Evolutionary conservation across 768 basidiomycete genomes (phyloP).

Genomic region (Russula foetens): DNA sequence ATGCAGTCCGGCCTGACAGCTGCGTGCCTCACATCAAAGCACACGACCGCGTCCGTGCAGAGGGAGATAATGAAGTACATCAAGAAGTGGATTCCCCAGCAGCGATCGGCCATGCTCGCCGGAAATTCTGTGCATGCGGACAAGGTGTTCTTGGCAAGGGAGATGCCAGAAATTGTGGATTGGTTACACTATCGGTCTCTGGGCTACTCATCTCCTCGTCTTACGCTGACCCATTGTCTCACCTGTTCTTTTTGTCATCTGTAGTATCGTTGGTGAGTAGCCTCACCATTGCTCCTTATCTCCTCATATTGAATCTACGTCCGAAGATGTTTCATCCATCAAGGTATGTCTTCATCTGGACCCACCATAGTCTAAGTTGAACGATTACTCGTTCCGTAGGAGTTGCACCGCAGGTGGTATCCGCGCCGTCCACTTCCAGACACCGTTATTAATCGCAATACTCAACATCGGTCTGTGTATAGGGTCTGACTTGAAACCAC

Average conservation of each 20-base stretch:
- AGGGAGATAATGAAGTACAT: conserved; percentile 65
- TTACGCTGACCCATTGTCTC: conserved; percentile 8
- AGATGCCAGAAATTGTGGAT: conserved; percentile 76
- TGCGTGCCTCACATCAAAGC: conserved; percentile 66
- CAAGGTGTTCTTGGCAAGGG: conserved; percentile 55
- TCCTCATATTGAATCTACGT: background rate
- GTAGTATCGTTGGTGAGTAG: conserved; percentile 61
- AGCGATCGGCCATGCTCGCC: conserved; percentile 60
- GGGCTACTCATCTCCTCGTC: background rate
- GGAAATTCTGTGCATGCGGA: conserved; percentile 87
- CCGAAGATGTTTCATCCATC: conserved; percentile 72
- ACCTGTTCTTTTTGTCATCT: background rate
- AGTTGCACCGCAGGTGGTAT: conserved; percentile 70
- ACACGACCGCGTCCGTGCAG: conserved; percentile 53
- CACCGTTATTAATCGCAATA: conserved; percentile 27
- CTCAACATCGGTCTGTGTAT: conserved; percentile 52
- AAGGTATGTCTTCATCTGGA: conserved; percentile 38
- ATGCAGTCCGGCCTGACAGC: conserved; percentile 72
- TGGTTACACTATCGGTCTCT: conserved; percentile 74
- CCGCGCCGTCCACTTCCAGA: conserved; percentile 27
- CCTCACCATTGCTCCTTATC: background rate
- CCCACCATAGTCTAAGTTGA: background rate
- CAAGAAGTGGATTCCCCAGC: conserved; percentile 73
- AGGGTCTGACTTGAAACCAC: background rate
- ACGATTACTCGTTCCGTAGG: conserved; percentile 34